Conservation (phyloP, 768 basidiomycete species). For the Suillus ampliporus region DNA sequence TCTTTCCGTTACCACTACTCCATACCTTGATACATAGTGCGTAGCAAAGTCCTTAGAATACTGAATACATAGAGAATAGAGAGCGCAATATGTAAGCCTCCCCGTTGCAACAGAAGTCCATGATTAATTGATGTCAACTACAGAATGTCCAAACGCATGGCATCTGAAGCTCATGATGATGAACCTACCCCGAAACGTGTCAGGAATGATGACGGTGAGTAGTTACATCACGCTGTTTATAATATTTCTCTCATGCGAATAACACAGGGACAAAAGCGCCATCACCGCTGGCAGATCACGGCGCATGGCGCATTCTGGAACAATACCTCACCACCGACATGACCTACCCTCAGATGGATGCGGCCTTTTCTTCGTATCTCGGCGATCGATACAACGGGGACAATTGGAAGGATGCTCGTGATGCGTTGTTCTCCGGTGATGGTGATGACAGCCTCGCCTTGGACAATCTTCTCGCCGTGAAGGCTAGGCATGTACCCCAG, state of each 20-base stretch:
- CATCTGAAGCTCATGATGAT: neutral
- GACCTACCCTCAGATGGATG: slow-evolving; percentile 3
- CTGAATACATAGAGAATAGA: no score
- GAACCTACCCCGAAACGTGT: neutral
- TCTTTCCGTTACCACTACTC: neutral
- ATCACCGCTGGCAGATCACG: neutral
- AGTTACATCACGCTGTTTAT: neutral
- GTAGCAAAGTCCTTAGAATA: neutral
- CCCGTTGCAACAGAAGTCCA: neutral
- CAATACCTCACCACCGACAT: neutral
- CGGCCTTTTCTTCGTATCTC: neutral
- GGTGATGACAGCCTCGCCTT: neutral
- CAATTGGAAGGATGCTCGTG: neutral
- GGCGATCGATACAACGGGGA: neutral
- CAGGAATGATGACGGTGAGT: neutral
- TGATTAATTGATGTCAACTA: neutral
- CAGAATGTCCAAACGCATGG: neutral
- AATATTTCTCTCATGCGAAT: neutral
- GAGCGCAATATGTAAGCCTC: no score
- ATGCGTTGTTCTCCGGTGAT: neutral
- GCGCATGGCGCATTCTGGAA: neutral
- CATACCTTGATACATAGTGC: neutral
- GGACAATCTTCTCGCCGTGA: neutral
- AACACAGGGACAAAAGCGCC: neutral
- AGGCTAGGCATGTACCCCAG: neutral